Evolutionary conservation across 371 early-diverging fungal species (phyloP), one percentile per base, ranked within the genome.

Genomic region (Umbelopsis sp.): DNA sequence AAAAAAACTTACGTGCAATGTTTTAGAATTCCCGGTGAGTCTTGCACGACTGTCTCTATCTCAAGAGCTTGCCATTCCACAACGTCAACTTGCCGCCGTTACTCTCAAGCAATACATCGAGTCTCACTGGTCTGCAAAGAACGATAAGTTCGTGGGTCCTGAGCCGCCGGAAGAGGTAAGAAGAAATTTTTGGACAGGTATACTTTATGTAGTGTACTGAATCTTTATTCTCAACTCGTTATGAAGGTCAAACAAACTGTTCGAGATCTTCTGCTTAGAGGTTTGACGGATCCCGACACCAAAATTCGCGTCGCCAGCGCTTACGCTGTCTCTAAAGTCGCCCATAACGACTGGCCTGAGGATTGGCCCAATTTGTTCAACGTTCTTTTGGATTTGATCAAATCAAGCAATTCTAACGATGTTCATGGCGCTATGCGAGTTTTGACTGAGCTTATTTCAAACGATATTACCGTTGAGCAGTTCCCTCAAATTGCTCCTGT

Each of bases 281-380:
- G 89, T 50, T 75, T 92, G 7, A 75, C 81, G 11, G 89, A 88
- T 72, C 80, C 80, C 7, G 76, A 80, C 51, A 82, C 73, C n/a
- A 82, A 84, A 51, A 90, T 92, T 44, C 80, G 92, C 41, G 86
- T 86, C n/a, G 84, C 86, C 12, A 75, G 82, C 64, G 97, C 97
- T 6, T 93, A 91, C 66, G 92, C 91, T 6, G 86, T 96, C 4
- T 92, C 97, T 18, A 90, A 87, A 68, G 94, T 98, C 74, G 97
- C 96, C 2, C 91, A 91, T 52, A 87, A 91, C 50, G 98, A 98
- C 82, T 97, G 94, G 86, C 96, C 97, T 2, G 97, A 96, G 72
- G 85, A 91, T 24, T 98, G 98, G 98, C 94, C 95, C n/a, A 88
- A 92, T 50, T 84, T 98, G 41, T 87, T 96, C 70, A 89, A 92